These are phyloP conservation scores for Blastobotrys elegans DNA, from an alignment of 1,139 yeast genomes.

Conservation along the genomic window DNA sequence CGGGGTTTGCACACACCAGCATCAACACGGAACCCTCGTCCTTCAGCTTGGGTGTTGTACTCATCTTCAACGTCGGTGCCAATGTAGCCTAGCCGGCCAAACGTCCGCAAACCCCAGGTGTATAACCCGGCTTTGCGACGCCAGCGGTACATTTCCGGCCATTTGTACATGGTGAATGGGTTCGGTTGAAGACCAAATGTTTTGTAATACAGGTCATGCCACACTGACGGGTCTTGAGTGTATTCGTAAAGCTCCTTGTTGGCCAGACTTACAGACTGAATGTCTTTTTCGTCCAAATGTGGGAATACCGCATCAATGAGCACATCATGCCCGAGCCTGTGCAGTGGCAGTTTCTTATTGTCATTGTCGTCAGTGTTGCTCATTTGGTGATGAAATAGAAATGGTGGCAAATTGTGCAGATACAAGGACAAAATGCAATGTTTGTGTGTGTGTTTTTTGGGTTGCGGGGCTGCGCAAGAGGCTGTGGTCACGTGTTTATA, in stretches of 20 bases:
- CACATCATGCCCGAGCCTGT: constrained; percentile 27
- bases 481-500: too few relatives aligned
- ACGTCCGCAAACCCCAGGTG: constrained; percentile 59
- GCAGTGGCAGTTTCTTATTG: constrained; percentile 4
- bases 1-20: constrained; percentile 19
- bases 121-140: constrained; percentile 45
- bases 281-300: constrained; percentile 23
- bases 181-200: constrained; percentile 28
- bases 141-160: constrained; percentile 48
- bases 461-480: too few relatives aligned
- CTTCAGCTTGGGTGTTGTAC: constrained; percentile 9
- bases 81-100: constrained; percentile 55
- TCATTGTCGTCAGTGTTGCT: background rate
- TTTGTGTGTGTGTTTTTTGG: too few relatives aligned
- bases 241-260: constrained; percentile 19
- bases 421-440: too few relatives aligned
- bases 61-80: constrained; percentile 20
- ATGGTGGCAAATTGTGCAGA: too few relatives aligned
- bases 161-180: constrained; percentile 33
- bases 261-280: constrained; percentile 22
- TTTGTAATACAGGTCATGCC: constrained; percentile 29
- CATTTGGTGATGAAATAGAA: background rate
- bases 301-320: constrained; percentile 30
- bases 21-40: constrained; percentile 26
- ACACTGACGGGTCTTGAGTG: constrained; percentile 26